A percentile compares a stretch with the other conserved stretches of the same genome.
Conservation (phyloP, 148 eudicot species). For the Amaranthus hypochondriacus region DNA sequence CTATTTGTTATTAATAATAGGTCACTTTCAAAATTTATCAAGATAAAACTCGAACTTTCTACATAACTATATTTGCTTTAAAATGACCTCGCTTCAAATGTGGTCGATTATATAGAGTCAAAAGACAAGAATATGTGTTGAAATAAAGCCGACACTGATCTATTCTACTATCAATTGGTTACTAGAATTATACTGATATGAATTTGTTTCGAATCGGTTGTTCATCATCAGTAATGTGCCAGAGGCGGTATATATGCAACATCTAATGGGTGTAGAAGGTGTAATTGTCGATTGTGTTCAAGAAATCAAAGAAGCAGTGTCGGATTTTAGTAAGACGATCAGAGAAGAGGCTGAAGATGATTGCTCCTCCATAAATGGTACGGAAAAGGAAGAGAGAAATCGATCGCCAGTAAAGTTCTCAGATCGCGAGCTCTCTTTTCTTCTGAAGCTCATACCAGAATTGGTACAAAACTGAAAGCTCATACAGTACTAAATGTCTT, state of each 20-base stretch:
- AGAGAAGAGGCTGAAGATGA: conserved; percentile 13
- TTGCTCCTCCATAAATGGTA: background rate
- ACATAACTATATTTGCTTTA: too few relatives aligned
- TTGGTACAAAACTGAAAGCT: conserved; percentile 26
- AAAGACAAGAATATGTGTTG: too few relatives aligned
- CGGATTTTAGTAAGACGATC: conserved; percentile 28
- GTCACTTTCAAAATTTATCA: too few relatives aligned
- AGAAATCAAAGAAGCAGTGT: conserved; percentile 62
- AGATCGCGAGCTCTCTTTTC: conserved; percentile 41
- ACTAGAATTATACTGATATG: background rate
- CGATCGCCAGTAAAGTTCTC: conserved; percentile 31
- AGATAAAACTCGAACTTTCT: too few relatives aligned
- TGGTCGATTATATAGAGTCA: too few relatives aligned
- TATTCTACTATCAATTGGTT: background rate
- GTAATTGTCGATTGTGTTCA: conserved; percentile 69
- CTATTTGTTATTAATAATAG: too few relatives aligned
- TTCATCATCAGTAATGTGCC: conserved; percentile 47
- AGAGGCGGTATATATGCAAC: conserved; percentile 82
- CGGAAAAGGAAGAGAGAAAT: conserved; percentile 19
- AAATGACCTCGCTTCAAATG: too few relatives aligned
- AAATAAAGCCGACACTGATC: too few relatives aligned
- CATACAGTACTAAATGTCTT: background rate
- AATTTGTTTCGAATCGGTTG: background rate
- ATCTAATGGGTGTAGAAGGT: conserved; percentile 76
- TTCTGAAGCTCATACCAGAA: conserved; percentile 47